Evolutionary conservation across 495 filamentous ascomycete species (phyloP).

Genomic region (Pseudoneurospora amorphoporcata): DNA sequence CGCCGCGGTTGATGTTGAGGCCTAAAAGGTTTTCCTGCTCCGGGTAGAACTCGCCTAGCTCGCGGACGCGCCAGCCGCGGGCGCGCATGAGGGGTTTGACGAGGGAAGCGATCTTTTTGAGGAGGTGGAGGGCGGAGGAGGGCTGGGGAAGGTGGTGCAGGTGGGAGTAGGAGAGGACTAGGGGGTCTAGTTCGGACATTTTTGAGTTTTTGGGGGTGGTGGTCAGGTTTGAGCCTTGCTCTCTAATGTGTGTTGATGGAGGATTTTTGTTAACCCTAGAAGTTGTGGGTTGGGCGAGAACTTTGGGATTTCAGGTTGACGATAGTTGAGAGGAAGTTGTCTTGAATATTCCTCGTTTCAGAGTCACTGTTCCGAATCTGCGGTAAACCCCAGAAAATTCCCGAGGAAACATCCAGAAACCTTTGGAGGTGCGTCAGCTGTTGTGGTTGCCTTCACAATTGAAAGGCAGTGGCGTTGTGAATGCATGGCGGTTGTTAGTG

Average conservation of each 20-base stretch:
- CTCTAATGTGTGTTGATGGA: not conserved
- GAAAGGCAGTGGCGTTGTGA: not conserved
- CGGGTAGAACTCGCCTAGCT: conserved; percentile 80
- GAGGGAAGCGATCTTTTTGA: conserved; percentile 76
- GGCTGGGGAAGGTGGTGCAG: conserved; percentile 59
- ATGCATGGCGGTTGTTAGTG: not conserved
- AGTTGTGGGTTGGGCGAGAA: not conserved
- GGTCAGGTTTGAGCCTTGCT: not conserved
- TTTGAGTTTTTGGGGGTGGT: conserved; percentile 5
- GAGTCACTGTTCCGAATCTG: not conserved
- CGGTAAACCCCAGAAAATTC: not conserved
- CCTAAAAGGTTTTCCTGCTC: conserved; percentile 64
- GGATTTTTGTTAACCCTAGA: not conserved
- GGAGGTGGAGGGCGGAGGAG: conserved; percentile 67
- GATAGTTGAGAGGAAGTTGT: not conserved
- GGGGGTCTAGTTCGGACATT: conserved; percentile 57
- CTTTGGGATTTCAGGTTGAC: not conserved
- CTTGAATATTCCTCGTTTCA: not conserved
- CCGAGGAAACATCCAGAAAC: not conserved
- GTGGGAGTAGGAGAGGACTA: conserved; percentile 72
- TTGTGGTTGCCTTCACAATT: not conserved
- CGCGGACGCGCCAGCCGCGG: conserved; percentile 67
- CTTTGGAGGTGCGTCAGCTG: not conserved
- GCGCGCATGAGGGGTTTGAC: conserved; percentile 96
- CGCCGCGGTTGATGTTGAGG: conserved; percentile 64